Base-by-base conservation (phyloP, 2,329 filamentous ascomycete species). In the Colletotrichum sp. region DNA sequence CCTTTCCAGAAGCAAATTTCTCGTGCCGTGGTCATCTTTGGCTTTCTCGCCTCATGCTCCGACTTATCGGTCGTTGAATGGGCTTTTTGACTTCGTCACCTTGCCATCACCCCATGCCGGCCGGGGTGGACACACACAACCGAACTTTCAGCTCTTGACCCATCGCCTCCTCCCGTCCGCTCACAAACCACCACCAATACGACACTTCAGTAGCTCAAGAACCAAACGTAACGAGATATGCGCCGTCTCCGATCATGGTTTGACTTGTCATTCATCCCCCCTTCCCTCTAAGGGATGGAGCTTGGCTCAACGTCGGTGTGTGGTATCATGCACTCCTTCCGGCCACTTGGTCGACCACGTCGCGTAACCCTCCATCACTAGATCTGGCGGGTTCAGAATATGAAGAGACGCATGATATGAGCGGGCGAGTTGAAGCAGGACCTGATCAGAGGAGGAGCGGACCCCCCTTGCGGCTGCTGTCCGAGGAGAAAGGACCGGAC, bases 291-390 rank as follows among this genome's bases (percentile, higher is more conserved):
- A 28, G 34, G 44, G 60, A 27, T 28, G 32, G 34, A 30, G 36
- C 52, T 22, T 39, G 27, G 36, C 48, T 66, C n/a, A 22, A 36
- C 39, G 36, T 55, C 15, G n/a, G 32, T 27, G 28, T 15, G 36
- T 68, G 36, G 61, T 36, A 44, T 72, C 39, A 52, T 55, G 27
- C 48, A 27, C 55, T 67, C 39, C 52, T 55, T n/a, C n/a, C 39
- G 69, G 61, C 69, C 72, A 48, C 73, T 72, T 68, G 73, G 73
- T 71, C 61, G 36, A 22, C 7, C n/a, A 16, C 22, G 8, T 44
- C 39, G 22, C 57, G 61, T 28, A 44, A 64, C 25, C 57, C 27
- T 61, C n/a, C 27, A 16, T 30, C 73, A 22, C 34, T 39, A 11
- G 16, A 8, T 60, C 30, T 22, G 57, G n/a, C 30, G 57, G n/a